These are phyloP conservation scores for Nigrospora sphaerica DNA, from an alignment of 2,329 filamentous ascomycete genomes.

Conservation along the genomic window DNA sequence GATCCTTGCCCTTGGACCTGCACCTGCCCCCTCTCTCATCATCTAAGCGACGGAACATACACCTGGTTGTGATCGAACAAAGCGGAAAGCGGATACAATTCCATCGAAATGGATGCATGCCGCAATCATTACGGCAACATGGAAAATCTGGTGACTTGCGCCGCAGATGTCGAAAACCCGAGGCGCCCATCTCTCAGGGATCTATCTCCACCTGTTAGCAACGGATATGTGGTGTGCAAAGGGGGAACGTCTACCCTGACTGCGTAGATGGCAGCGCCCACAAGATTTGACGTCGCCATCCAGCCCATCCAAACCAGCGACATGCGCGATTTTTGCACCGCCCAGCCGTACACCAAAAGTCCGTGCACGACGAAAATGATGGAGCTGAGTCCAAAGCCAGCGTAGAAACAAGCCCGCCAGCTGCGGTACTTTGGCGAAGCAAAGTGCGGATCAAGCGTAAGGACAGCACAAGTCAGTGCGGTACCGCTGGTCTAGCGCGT, in stretches of 20 bases:
- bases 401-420: not conserved
- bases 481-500: not conserved
- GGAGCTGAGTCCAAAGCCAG: slow-evolving; percentile 6
- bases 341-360: not conserved
- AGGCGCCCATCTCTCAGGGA: not conserved
- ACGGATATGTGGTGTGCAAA: not conserved
- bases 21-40: too few relatives aligned
- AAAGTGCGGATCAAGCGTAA: not conserved
- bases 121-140: not conserved
- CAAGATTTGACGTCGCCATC: slow-evolving; percentile 2
- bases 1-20: too few relatives aligned
- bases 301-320: not conserved
- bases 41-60: not conserved
- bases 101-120: not conserved
- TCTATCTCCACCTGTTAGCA: not conserved
- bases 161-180: not conserved
- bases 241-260: not conserved
- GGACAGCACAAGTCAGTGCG: not conserved
- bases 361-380: slow-evolving; percentile 7
- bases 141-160: not conserved
- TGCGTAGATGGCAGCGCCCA: not conserved
- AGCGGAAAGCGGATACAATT: not conserved
- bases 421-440: not conserved
- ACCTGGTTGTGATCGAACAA: not conserved
- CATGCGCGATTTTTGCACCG: not conserved